These are phyloP conservation scores for Candida pseudofarinosa DNA, from an alignment of 805 yeast species.

Conservation along the genomic window DNA sequence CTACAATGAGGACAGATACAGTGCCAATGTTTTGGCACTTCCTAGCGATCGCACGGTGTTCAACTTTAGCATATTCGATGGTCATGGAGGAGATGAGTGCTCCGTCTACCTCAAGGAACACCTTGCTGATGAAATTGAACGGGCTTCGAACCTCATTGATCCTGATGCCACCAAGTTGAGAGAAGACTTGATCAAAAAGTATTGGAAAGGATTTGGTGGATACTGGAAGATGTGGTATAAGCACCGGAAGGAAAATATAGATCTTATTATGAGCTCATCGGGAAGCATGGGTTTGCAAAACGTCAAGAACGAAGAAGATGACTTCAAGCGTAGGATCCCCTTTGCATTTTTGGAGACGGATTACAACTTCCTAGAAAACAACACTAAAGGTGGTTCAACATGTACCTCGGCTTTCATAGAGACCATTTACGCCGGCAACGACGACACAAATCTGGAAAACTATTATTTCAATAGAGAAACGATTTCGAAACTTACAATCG, in stretches of 20 bases:
- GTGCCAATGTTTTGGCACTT: conserved; percentile 54
- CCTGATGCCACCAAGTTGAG: conserved; percentile 19
- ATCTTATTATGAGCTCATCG: conserved; percentile 17
- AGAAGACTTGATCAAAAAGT: conserved; percentile 47
- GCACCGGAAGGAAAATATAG: conserved; percentile 34
- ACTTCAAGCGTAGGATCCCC: conserved; percentile 57
- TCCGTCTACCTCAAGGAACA: conserved; percentile 53
- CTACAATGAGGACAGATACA: conserved; percentile 78
- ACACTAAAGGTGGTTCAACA: conserved; percentile 59
- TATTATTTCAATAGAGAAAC: conserved; percentile 66
- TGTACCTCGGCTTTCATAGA: conserved; percentile 63
- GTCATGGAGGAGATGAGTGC: conserved; percentile 88
- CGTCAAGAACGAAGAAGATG: conserved; percentile 38
- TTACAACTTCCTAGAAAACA: conserved; percentile 46
- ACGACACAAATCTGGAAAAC: conserved; percentile 27
- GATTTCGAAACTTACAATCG: conserved; percentile 64
- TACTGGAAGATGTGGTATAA: conserved; percentile 82
- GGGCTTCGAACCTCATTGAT: conserved; percentile 11
- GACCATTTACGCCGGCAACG: conserved; percentile 34
- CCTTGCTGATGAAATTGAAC: conserved; percentile 53
- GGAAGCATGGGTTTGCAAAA: conserved; percentile 11
- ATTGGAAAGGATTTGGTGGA: conserved; percentile 61
- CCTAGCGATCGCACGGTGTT: conserved; percentile 34
- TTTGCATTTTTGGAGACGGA: conserved; percentile 66
- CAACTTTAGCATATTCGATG: conserved; percentile 79